Percentiles rank a stretch among this genome's conserved stretches.
Evolutionary conservation across 2,329 filamentous ascomycete genomes (phyloP).

Genomic region (Tolypocladium tropicale): DNA sequence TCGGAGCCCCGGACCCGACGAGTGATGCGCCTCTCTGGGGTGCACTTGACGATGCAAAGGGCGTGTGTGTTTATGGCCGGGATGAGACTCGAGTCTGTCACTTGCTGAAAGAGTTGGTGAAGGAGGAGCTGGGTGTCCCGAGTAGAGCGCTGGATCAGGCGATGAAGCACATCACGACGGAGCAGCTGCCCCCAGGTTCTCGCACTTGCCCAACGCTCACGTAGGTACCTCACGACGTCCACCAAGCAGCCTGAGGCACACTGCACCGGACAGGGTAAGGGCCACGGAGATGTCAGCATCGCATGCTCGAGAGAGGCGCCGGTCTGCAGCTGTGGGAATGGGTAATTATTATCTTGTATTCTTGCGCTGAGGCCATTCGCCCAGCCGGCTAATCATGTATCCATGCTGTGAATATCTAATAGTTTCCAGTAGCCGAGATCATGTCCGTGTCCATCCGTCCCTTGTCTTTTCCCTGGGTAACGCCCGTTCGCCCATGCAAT

Average conservation of each 20-base stretch:
- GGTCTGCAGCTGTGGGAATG: background rate
- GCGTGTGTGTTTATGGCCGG: background rate
- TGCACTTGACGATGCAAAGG: background rate
- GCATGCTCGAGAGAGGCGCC: background rate
- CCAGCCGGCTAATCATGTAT: background rate
- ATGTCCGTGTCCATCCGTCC: background rate
- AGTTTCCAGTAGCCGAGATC: background rate
- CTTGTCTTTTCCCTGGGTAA: background rate
- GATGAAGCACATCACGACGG: background rate
- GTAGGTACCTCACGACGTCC: too few species aligned
- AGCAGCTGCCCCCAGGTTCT: background rate
- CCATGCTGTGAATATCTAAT: background rate
- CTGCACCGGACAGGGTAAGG: too few species aligned
- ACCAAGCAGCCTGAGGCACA: too few species aligned
- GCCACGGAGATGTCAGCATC: too few species aligned
- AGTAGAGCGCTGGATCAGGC: background rate
- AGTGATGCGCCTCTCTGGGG: background rate
- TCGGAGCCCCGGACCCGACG: background rate
- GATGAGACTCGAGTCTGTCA: background rate
- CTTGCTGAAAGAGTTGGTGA: background rate
- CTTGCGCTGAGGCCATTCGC: background rate
- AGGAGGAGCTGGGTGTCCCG: background rate
- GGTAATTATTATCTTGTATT: background rate
- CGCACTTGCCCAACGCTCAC: too few species aligned
- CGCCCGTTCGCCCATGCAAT: background rate